A percentile compares a stretch with the other conserved stretches of the same genome.
These are phyloP conservation scores for Macaranga tanarius DNA, from an alignment of 441 rosid species.

Conservation along the genomic window DNA sequence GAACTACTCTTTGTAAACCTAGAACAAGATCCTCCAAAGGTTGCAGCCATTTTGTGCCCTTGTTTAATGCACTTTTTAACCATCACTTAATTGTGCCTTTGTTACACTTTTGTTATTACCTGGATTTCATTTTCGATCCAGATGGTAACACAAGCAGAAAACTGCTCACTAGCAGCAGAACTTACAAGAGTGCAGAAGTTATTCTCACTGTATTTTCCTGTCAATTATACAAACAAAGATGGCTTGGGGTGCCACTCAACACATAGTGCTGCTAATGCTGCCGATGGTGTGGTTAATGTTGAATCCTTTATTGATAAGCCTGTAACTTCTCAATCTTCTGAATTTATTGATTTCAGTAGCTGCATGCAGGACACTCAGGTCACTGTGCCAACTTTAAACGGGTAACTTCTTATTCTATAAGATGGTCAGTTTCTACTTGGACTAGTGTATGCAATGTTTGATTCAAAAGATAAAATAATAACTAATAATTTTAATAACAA, in stretches of 20 bases:
- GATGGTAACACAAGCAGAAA: slow-evolving; percentile 61
- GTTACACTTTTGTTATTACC: slow-evolving; percentile 7
- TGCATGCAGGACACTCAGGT: slow-evolving; percentile 68
- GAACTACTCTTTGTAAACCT: slow-evolving; percentile 61
- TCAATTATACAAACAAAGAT: slow-evolving; percentile 31
- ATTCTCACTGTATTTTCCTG: slow-evolving; percentile 56
- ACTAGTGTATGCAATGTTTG: neutral
- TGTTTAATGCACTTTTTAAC: slow-evolving; percentile 1
- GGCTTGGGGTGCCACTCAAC: slow-evolving; percentile 22
- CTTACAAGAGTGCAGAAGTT: slow-evolving; percentile 57
- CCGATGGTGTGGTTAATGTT: slow-evolving; percentile 16
- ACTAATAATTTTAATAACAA: neutral
- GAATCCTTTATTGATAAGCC: slow-evolving; percentile 31
- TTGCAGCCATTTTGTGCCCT: slow-evolving; percentile 26
- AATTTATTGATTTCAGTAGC: slow-evolving; percentile 64
- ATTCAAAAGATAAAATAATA: neutral
- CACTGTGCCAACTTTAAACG: slow-evolving; percentile 87
- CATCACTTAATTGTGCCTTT: slow-evolving; percentile 3
- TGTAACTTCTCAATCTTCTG: slow-evolving; percentile 44
- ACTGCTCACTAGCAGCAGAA: slow-evolving; percentile 45
- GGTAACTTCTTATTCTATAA: slow-evolving; percentile 43
- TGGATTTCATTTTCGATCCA: slow-evolving; percentile 33
- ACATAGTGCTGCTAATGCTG: slow-evolving; percentile 17
- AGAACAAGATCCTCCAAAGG: slow-evolving; percentile 92
- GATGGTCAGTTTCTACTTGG: neutral